A percentile compares a stretch with the other conserved stretches of the same genome.
These are phyloP conservation scores for Akebia trifoliata DNA, from an alignment of 164 flowering plant genomes.

Conservation along the genomic window DNA sequence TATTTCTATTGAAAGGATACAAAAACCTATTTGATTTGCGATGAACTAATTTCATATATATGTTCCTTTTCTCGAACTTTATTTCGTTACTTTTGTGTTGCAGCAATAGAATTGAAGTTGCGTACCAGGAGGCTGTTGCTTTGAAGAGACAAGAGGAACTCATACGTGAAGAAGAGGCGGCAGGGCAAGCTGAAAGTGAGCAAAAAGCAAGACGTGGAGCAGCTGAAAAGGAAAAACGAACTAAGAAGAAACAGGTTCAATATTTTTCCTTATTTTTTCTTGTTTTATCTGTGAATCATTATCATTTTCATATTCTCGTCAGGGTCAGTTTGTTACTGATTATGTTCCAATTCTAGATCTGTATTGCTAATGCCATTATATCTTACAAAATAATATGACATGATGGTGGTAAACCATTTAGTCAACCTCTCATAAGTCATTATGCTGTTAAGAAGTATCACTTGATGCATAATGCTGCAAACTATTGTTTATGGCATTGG, in stretches of 20 bases:
- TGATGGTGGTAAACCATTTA: too few species aligned
- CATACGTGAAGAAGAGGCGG: constrained; percentile 96
- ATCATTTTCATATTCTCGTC: neutral
- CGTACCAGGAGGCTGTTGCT: constrained; percentile 97
- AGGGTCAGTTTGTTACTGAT: too few species aligned
- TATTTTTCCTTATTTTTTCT: neutral
- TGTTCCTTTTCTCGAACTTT: too few species aligned
- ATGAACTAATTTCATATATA: too few species aligned
- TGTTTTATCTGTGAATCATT: neutral
- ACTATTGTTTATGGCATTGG: too few species aligned
- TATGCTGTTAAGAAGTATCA: too few species aligned
- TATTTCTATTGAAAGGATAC: neutral
- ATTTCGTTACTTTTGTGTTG: constrained; percentile 7
- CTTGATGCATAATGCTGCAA: too few species aligned
- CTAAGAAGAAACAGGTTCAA: constrained; percentile 89
- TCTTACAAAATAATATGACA: too few species aligned
- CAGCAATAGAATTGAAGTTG: constrained; percentile 88
- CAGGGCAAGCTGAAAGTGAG: constrained; percentile 72
- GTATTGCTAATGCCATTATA: too few species aligned
- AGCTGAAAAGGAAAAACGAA: constrained; percentile 73
- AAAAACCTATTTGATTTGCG: too few species aligned
- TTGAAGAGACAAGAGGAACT: constrained; percentile 98
- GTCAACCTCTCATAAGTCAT: too few species aligned
- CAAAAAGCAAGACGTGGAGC: constrained; percentile 73
- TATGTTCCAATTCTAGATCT: too few species aligned